Conservation (phyloP, 768 basidiomycete genomes). For the Tulasnella sp. region DNA sequence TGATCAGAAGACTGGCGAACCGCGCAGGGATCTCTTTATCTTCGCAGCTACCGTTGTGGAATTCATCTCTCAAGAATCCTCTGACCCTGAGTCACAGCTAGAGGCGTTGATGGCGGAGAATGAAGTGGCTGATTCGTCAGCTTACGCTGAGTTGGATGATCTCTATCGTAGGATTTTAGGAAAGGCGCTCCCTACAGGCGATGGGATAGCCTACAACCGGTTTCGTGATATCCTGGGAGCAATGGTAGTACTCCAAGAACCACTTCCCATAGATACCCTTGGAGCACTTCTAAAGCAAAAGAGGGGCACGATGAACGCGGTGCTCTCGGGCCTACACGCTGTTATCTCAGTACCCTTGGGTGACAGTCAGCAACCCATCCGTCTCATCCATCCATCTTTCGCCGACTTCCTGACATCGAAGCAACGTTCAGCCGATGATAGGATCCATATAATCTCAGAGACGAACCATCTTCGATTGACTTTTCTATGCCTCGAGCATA, state of each 20-base stretch:
- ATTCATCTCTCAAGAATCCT: neutral
- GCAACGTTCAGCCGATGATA: neutral
- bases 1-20: neutral
- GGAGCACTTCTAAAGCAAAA: neutral
- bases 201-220: neutral
- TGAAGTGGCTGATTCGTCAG: too few species aligned
- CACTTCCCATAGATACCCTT: neutral
- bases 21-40: neutral
- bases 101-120: neutral
- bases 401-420: constrained; percentile 3
- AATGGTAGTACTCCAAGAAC: neutral
- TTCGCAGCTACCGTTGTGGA: neutral
- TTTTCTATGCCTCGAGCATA: neutral
- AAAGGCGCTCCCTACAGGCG: neutral
- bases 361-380: neutral
- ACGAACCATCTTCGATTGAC: neutral
- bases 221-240: neutral
- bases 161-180: too few species aligned
- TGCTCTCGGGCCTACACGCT: neutral
- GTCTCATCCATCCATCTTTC: constrained; percentile 8
- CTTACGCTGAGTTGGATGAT: too few species aligned
- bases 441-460: neutral
- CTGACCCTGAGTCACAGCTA: neutral
- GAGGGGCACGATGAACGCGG: neutral
- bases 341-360: neutral